Evolutionary conservation across 352 stramenopile genomes (phyloP), one percentile per base, ranked within the genome.

Genomic region (Nothophytophthora sp.): DNA sequence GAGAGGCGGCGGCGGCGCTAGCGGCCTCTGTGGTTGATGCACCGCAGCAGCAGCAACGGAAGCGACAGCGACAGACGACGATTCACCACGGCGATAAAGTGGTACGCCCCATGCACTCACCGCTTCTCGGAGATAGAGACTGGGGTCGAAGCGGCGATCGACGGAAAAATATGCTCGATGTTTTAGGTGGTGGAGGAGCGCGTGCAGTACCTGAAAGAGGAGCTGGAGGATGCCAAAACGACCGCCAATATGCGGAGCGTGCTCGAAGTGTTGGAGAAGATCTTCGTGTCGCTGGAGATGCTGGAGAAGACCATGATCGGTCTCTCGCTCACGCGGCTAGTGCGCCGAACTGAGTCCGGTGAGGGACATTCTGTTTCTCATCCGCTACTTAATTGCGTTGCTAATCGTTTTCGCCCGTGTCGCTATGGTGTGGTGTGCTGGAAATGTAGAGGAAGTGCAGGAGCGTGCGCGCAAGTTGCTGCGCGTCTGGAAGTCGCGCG

Each of bases 201-300:
- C 25, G 72, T 92, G 35, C 60, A 84, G 49, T 70, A 76, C 42
- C 51, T 92, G 23, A 76, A 74, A 19, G 77, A 90, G 24, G 79
- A 90, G 45, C 55, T 92, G 22, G 77, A 92, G 25, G 71, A 69
- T 23, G 76, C 72, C 19, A 75, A 64, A 30, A 85, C 67, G 1
- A 55, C 52, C 1, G 43, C 35, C 27, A 75, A 77, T 20, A 86
- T 90, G 70, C 33, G 72, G 18, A 60, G 43, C 15, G 47, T 84
- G 1, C 47, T 92, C 8, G 65, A 78, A 10, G 69, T 64, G 34
- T 61, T 92, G n/a, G 79, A 88, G 36, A 46, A 65, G 35, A 57
- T 85, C 16, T 92, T 88, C 54, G 65, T 92, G 25, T 92, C 82
- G 38, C 72, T 92, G 16, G 82, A 92, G 54, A 87, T 92, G 65